Base-by-base conservation (phyloP, 1,139 yeast genomes). In the Hansenula sp. region DNA sequence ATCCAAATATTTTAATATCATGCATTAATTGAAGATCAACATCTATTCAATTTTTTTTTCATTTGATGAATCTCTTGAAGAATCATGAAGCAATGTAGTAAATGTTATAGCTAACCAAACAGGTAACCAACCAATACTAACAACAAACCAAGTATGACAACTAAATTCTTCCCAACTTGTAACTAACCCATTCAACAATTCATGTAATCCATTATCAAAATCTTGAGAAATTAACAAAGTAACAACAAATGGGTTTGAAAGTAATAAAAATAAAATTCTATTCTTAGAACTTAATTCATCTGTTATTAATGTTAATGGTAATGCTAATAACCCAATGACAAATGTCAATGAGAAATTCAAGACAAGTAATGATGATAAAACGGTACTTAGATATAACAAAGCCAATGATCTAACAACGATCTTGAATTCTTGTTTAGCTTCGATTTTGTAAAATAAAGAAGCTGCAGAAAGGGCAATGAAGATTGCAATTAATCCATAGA, bases 141-240 rank as follows among this genome's bases (percentile, higher is more conserved):
- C 63, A 18, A 88, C 77, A 47, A 78, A 76, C 95, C 96, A 89
- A 0, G 96, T 87, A 94, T 96, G 89, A 49, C 87, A 83, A 50
- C 84, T 87, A 45, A 87, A 67, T 33, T 82, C 79, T 31, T 70
- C 61, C 86, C 93, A 87, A 2, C 90, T 79, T 1, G 45, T 42
- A 1, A 50, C 41, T 12, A 57, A 38, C 2, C 81, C 79, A 28
- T 64, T 61, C 53, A 77, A 65, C 40, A 84, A 48, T 38, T 62
- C 61, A 19, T 64, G 59, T 4, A 73, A 61, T 1, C 76, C 66
- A 25, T 67, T 63, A 43, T 61, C 43, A 45, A 66, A 59, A 43
- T 68, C 38, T 36, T 36, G 38, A 4, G 73, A 72, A 30, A 67
- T 65, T 10, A 68, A 47, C 32, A 60, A 62, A n/a, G 70, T 57